Base-by-base conservation (phyloP, 495 filamentous ascomycete genomes). In the Pseudomonodictys pantanalensis region DNA sequence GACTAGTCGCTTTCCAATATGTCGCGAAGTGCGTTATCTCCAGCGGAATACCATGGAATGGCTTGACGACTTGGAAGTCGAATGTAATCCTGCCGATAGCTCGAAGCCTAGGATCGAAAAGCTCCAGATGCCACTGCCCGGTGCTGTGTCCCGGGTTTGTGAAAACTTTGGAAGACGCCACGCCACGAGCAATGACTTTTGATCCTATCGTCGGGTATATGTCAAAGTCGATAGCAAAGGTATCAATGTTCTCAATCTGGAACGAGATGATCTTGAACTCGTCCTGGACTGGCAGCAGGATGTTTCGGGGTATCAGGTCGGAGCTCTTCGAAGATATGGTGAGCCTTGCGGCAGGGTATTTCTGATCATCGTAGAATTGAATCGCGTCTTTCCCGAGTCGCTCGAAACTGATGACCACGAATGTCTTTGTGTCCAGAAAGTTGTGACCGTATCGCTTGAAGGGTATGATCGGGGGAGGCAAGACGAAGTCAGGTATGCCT, bases 1-100 rank as follows among this genome's bases (percentile, higher is more conserved):
- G 90, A 67, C 89, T 96, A 3, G 95, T 98, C 1, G 92, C 92
- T 74, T 96, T 97, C 93, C 93, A 98, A 73, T 98, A 98, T 2
- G 93, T 97, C 52, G 95, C 93, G 69, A 97, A 97, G 64, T 96
- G 89, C 1, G 92, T 95, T 51, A 98, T 96, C 70, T 97, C 95
- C 33, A 97, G 75, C 2, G 95, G 90, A 59, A 87, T 86, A n/a
- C 95, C 92, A 60, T 85, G 84, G 73, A 97, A 98, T 1, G 93
- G 92, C 69, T 95, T 96, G 69, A 98, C 96, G 30, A 97, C 88
- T 70, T 97, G 92, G 62, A 87, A 95, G 59, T 89, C 84, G 77
- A 98, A 97, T 50, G 80, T 89, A 58, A 98, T 88, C 67, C 95
- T 90, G 23, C 95, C 93, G 68, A 97, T 96, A n/a, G 91, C 86